A percentile compares a stretch with the other conserved stretches of the same genome.
Conservation (phyloP, 208 protist species). For the Crithidia fasciculata region DNA sequence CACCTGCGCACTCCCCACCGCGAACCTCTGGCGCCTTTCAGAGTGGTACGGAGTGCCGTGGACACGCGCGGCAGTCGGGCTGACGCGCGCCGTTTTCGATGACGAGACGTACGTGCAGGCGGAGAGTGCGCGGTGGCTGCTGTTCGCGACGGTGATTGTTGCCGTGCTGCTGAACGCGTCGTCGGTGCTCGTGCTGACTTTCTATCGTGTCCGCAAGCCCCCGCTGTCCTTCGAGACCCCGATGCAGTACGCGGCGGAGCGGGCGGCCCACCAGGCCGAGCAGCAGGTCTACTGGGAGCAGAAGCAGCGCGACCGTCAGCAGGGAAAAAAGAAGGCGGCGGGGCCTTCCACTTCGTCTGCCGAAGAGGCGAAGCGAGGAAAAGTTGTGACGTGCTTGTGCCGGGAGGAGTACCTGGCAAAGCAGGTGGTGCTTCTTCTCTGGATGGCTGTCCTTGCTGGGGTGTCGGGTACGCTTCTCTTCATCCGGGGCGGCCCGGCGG, state of each 20-base stretch:
- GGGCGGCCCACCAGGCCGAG: slow-evolving; percentile 20
- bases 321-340: no score
- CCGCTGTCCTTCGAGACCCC: slow-evolving; percentile 45
- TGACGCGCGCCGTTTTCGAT: slow-evolving; percentile 23
- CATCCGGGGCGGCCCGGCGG: slow-evolving; percentile 10
- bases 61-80: slow-evolving; percentile 21
- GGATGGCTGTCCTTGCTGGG: slow-evolving; percentile 25
- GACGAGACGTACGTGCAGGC: slow-evolving; percentile 11
- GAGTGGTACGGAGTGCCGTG: slow-evolving; percentile 52
- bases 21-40: slow-evolving; percentile 40
- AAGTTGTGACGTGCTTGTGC: slow-evolving; percentile 47
- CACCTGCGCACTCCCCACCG: slow-evolving; percentile 29
- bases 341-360: background rate
- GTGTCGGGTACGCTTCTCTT: slow-evolving; percentile 29
- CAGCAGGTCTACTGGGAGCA: slow-evolving; percentile 15
- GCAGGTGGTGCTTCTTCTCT: slow-evolving; percentile 51
- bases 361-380: slow-evolving; percentile 6
- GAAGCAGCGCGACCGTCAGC: background rate
- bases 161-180: slow-evolving; percentile 26
- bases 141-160: slow-evolving; percentile 33
- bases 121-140: slow-evolving; percentile 41
- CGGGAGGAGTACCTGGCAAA: slow-evolving; percentile 70
- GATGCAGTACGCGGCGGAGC: slow-evolving; percentile 23
- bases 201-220: slow-evolving; percentile 48
- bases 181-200: slow-evolving; percentile 28